phyloP scores from a whole-genome alignment of 1,284 basidiomycete genomes.

The Cutaneotrichosporon cutaneum region DNA sequence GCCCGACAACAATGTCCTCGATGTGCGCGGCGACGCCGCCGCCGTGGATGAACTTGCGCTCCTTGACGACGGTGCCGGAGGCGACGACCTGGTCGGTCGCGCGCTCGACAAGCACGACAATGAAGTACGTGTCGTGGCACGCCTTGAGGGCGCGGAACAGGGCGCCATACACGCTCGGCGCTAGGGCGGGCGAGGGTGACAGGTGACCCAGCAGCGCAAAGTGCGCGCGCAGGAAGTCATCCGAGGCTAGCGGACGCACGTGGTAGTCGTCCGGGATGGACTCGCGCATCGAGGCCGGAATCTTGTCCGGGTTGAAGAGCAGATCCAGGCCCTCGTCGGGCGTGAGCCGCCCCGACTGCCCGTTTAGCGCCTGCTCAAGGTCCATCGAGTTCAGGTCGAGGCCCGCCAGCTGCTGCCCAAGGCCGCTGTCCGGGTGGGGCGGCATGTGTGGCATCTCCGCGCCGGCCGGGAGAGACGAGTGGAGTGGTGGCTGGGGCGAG shows the following conservation, averaged over 20 bases:
- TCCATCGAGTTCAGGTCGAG: background rate
- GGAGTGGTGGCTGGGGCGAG: background rate
- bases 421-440: background rate
- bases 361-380: background rate
- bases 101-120: constrained; percentile 77
- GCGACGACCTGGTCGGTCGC: constrained; percentile 76
- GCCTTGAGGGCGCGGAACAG: constrained; percentile 60
- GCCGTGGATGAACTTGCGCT: constrained; percentile 86
- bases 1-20: constrained; percentile 93
- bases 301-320: constrained; percentile 66
- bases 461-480: background rate
- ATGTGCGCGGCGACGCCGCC: constrained; percentile 87
- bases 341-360: constrained; percentile 51
- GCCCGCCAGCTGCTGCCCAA: background rate
- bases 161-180: constrained; percentile 65
- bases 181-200: constrained; percentile 72
- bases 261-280: constrained; percentile 33
- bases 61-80: constrained; percentile 79
- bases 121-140: constrained; percentile 69
- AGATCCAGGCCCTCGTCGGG: constrained; percentile 70
- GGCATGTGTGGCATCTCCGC: background rate
- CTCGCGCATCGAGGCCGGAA: constrained; percentile 51
- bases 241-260: constrained; percentile 79
- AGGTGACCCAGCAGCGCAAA: constrained; percentile 78
- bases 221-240: constrained; percentile 81